A percentile compares a stretch with the other conserved stretches of the same genome.
These are phyloP conservation scores for Toxoplasma gondii DNA, from an alignment of 169 alveolate genomes.

Conservation along the genomic window DNA sequence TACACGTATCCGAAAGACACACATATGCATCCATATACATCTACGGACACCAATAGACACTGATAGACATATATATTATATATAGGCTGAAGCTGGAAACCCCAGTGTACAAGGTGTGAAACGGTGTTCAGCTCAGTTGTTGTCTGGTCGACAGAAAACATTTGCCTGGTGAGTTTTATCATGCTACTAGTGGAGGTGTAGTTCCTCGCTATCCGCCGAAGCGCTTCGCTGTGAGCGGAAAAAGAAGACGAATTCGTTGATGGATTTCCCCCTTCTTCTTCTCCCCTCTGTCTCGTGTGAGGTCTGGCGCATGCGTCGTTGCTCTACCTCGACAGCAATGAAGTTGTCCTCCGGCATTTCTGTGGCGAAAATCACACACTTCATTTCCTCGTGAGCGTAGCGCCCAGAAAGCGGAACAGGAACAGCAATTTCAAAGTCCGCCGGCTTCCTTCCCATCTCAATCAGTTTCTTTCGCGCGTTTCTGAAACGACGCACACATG, in stretches of 20 bases:
- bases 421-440: constrained; percentile 51
- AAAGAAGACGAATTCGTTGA: too few relatives aligned
- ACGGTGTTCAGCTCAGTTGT: too few relatives aligned
- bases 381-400: not conserved
- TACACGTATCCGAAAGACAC: not conserved
- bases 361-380: constrained; percentile 44
- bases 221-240: too few relatives aligned
- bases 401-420: constrained; percentile 41
- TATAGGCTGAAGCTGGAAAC: too few relatives aligned
- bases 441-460: constrained; percentile 43
- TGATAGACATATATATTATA: constrained; percentile 30
- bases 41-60: not conserved
- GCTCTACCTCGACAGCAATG: constrained; percentile 41
- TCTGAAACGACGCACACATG: not conserved
- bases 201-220: too few relatives aligned
- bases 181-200: too few relatives aligned
- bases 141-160: too few relatives aligned
- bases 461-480: constrained; percentile 1
- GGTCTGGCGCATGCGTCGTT: too few relatives aligned
- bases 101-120: too few relatives aligned
- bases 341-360: constrained; percentile 60
- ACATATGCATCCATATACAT: not conserved
- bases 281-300: too few relatives aligned
- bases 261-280: too few relatives aligned
- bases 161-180: too few relatives aligned